Conservation (phyloP, 2,329 filamentous ascomycete genomes). For the Diaporthe australafricana region DNA sequence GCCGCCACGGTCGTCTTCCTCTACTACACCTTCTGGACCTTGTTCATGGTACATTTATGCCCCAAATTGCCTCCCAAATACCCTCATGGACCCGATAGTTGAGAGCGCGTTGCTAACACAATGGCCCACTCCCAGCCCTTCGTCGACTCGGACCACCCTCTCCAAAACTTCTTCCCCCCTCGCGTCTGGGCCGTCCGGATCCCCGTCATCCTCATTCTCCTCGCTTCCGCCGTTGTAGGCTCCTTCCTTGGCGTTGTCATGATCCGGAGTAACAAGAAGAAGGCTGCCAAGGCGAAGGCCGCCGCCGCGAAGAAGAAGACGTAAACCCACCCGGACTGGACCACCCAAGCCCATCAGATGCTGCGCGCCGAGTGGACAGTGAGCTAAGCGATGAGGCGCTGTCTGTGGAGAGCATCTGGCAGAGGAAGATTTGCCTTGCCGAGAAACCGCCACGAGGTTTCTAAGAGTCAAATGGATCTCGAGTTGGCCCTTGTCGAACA, state of each 20-base stretch:
- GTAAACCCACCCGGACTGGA: constrained; percentile 51
- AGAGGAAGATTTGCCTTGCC: not conserved
- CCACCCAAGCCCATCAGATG: not conserved
- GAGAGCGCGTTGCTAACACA: constrained; percentile 30
- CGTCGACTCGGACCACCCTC: constrained; percentile 92
- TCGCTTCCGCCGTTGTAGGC: constrained; percentile 93
- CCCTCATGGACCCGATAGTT: not conserved
- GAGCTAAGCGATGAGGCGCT: not conserved
- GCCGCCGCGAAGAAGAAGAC: constrained; percentile 86
- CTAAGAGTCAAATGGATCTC: not conserved
- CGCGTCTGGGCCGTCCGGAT: constrained; percentile 99
- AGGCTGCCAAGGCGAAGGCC: constrained; percentile 91
- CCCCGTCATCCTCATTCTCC: constrained; percentile 93
- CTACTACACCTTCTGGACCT: constrained; percentile 98
- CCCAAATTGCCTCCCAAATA: constrained; percentile 31
- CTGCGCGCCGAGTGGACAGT: not conserved
- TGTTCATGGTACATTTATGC: constrained; percentile 82
- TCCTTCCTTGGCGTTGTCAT: constrained; percentile 97
- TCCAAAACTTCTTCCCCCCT: constrained; percentile 95
- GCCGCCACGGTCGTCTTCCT: constrained; percentile 72
- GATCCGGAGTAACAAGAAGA: constrained; percentile 99
- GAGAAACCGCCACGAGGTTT: not conserved
- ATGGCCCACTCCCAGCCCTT: constrained; percentile 78
- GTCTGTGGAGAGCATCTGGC: not conserved
- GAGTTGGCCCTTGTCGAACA: not conserved